These are phyloP conservation scores for Boletus semigastroideus DNA, from an alignment of 1,284 basidiomycete species.

Conservation along the genomic window DNA sequence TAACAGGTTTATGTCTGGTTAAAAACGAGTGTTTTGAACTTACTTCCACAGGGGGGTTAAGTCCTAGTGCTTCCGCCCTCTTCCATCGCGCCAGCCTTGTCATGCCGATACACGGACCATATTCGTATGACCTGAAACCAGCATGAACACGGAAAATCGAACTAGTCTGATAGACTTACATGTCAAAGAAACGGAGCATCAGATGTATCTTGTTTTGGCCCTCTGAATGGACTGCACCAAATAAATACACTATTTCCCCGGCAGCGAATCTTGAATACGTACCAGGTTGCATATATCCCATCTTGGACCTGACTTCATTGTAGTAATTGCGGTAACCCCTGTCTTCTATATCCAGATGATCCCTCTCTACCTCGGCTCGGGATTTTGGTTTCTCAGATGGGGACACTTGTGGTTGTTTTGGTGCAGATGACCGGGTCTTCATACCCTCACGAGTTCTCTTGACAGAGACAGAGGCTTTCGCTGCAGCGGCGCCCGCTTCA, in stretches of 20 bases:
- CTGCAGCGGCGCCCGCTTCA: slow-evolving; percentile 11
- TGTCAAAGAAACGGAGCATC: slow-evolving; percentile 80
- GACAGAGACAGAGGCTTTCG: slow-evolving; percentile 8
- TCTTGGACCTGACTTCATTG: slow-evolving; percentile 46
- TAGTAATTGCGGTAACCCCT: slow-evolving; percentile 51
- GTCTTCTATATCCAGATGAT: slow-evolving; percentile 18
- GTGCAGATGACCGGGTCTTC: slow-evolving; percentile 7
- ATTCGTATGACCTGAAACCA: slow-evolving; percentile 64
- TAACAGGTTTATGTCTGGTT: background rate
- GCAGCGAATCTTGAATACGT: slow-evolving; percentile 31
- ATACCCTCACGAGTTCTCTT: slow-evolving; percentile 24
- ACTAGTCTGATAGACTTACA: slow-evolving; percentile 42
- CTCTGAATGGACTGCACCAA: slow-evolving; percentile 55
- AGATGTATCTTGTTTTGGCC: slow-evolving; percentile 63
- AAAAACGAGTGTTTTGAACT: background rate
- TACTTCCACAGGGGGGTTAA: slow-evolving; percentile 84
- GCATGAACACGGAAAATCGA: background rate
- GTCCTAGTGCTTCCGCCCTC: slow-evolving; percentile 75
- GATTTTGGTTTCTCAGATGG: slow-evolving; percentile 8
- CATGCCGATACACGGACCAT: slow-evolving; percentile 85
- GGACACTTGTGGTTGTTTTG: slow-evolving; percentile 3
- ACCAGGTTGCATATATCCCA: slow-evolving; percentile 62
- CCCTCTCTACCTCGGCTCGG: slow-evolving; percentile 5
- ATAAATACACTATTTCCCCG: background rate
- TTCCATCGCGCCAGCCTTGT: slow-evolving; percentile 87